phyloP scores from a whole-genome alignment of 768 basidiomycete species.

The Tricholoma matsutake region DNA sequence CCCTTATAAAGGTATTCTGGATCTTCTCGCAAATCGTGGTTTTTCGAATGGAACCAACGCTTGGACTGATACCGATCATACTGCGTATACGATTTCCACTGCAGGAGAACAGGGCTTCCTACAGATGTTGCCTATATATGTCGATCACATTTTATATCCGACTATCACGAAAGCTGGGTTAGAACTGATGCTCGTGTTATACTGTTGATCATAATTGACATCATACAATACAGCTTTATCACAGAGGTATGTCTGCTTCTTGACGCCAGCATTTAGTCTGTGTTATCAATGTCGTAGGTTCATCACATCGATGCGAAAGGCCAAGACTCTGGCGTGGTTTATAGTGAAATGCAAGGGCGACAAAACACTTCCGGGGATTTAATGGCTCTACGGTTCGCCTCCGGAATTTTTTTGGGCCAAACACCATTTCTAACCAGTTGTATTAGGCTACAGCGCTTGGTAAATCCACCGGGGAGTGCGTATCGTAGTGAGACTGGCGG shows the following conservation, averaged over 20 bases:
- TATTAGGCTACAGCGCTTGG: conserved; percentile 67
- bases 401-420: conserved; percentile 1
- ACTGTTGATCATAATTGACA: conserved; percentile 6
- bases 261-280: background rate
- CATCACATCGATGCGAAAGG: conserved; percentile 92
- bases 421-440: background rate
- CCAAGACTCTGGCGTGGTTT: conserved; percentile 93
- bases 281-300: conserved; percentile 47
- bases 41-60: conserved; percentile 93
- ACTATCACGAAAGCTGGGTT: conserved; percentile 87
- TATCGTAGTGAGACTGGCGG: conserved; percentile 98
- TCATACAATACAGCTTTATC: conserved; percentile 36
- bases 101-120: conserved; percentile 93
- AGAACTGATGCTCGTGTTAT: conserved; percentile 24
- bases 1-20: conserved; percentile 94
- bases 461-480: conserved; percentile 79
- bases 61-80: conserved; percentile 96
- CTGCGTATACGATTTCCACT: conserved; percentile 93
- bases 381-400: conserved; percentile 76
- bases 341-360: conserved; percentile 95
- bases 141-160: conserved; percentile 97
- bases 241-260: conserved; percentile 48
- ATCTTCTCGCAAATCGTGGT: conserved; percentile 91
- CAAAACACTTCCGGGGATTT: conserved; percentile 91
- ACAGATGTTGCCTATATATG: conserved; percentile 81